phyloP scores from a whole-genome alignment of 2,329 filamentous ascomycete species.

The Fusarium setosum region DNA sequence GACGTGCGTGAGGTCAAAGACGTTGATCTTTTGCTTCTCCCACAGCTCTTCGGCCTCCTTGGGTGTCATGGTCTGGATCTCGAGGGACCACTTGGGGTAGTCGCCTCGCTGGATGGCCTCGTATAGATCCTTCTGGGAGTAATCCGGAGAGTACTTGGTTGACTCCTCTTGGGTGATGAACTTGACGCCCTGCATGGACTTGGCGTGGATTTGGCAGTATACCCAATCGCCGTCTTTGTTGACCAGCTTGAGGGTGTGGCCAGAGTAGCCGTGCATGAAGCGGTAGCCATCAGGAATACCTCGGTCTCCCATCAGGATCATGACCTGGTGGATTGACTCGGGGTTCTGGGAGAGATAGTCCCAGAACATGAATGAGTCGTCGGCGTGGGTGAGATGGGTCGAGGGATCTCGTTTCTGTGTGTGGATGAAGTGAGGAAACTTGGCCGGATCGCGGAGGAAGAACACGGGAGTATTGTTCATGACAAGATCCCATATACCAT shows the following conservation, averaged over 20 bases:
- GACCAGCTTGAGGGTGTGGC: constrained; percentile 8
- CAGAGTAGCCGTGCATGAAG: constrained; percentile 28
- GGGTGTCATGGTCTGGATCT: constrained; percentile 55
- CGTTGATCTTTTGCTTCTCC: constrained; percentile 54
- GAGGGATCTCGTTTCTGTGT: constrained; percentile 74
- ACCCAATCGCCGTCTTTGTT: constrained; percentile 26
- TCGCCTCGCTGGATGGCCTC: constrained; percentile 45
- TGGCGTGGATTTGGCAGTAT: constrained; percentile 20
- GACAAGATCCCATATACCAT: constrained; percentile 19
- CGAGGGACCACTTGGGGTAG: constrained; percentile 65
- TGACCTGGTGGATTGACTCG: constrained; percentile 67
- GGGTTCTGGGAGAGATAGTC: constrained; percentile 70
- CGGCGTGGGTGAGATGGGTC: constrained; percentile 67
- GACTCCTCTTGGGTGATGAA: constrained; percentile 29
- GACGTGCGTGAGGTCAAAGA: constrained; percentile 75
- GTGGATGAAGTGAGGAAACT: constrained; percentile 80
- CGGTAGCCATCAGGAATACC: constrained; percentile 66
- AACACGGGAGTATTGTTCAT: constrained; percentile 75
- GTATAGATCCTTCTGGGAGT: constrained; percentile 30
- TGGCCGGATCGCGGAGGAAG: constrained; percentile 79
- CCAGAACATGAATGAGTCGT: constrained; percentile 29
- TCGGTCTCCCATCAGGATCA: constrained; percentile 68
- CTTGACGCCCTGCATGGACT: constrained; percentile 27
- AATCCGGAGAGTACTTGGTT: constrained; percentile 9
- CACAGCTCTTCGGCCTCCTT: constrained; percentile 38